phyloP scores from a whole-genome alignment of 257 asterid species.

The Solanum dulcamara region DNA sequence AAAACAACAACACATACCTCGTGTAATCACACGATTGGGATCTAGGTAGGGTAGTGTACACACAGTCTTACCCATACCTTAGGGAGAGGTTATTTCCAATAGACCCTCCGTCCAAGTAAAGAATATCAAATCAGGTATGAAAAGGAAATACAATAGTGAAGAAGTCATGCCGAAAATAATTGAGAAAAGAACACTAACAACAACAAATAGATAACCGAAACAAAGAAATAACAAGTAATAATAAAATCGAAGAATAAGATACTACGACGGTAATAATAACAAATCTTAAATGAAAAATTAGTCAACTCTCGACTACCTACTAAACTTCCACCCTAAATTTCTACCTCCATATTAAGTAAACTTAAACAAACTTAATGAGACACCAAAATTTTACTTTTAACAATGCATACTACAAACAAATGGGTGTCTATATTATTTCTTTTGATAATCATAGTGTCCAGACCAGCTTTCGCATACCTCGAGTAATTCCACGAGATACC shows the following conservation, averaged over 20 bases:
- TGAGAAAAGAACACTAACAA: not conserved
- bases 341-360: not conserved
- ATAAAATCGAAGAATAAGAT: too few species aligned
- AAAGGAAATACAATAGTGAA: not conserved
- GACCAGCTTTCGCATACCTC: too few species aligned
- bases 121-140: too few species aligned
- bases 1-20: not conserved
- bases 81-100: not conserved
- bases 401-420: not conserved
- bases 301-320: not conserved
- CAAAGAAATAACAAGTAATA: not conserved
- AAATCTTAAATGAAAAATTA: not conserved
- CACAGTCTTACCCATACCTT: not conserved
- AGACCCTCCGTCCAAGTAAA: not conserved
- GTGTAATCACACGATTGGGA: not conserved
- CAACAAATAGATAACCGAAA: not conserved
- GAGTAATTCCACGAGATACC: too few species aligned
- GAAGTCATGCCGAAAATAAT: not conserved
- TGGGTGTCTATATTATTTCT: not conserved
- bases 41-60: not conserved
- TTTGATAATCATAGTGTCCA: not conserved
- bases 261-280: too few species aligned
- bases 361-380: not conserved
- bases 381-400: not conserved
- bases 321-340: not conserved